phyloP scores from a whole-genome alignment of 768 basidiomycete genomes.

The Suillus tomentosus region DNA sequence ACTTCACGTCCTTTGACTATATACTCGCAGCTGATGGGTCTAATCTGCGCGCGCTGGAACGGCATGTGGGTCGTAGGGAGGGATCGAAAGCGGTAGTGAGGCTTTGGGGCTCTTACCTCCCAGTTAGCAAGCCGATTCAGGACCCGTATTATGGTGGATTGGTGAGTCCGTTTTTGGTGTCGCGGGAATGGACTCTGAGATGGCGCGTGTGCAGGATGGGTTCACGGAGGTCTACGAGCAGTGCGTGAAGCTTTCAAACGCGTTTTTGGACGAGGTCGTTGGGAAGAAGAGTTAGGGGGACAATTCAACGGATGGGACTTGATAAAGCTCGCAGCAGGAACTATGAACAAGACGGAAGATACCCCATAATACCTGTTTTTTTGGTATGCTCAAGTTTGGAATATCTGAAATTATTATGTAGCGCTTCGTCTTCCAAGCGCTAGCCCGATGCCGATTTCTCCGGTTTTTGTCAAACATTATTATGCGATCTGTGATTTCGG shows the following conservation, averaged over 20 bases:
- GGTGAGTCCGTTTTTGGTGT: constrained; percentile 41
- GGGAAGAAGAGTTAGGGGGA: constrained; percentile 26
- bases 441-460: neutral
- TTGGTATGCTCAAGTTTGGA: neutral
- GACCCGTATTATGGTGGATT: constrained; percentile 86
- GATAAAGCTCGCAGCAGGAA: neutral
- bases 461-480: neutral
- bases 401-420: too few relatives aligned
- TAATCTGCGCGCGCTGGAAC: constrained; percentile 64
- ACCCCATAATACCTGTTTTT: neutral
- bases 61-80: neutral
- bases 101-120: constrained; percentile 78
- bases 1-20: constrained; percentile 78
- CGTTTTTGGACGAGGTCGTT: constrained; percentile 72
- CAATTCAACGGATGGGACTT: neutral
- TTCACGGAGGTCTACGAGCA: constrained; percentile 82
- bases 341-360: too few relatives aligned
- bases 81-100: constrained; percentile 61
- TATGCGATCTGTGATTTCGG: neutral
- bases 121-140: constrained; percentile 64
- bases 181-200: neutral
- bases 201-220: constrained; percentile 48
- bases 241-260: constrained; percentile 71
- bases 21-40: constrained; percentile 84
- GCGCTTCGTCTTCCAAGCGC: neutral